Evolutionary conservation across 805 yeast species (phyloP).

Genomic region (Osmozyma mogii): DNA sequence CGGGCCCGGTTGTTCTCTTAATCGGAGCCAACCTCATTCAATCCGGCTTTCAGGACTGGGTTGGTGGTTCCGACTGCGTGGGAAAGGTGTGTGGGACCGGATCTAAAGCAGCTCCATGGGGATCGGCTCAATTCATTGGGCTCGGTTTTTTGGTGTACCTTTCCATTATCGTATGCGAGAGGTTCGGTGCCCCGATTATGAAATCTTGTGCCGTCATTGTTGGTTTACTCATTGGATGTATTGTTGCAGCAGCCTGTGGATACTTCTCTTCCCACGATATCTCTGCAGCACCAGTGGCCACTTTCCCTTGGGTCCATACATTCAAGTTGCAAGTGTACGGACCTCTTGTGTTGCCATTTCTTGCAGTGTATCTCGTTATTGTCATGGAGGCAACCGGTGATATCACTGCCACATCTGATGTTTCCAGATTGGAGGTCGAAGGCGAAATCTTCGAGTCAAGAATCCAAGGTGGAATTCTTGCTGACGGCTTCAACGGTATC

Average conservation of each 20-base stretch:
- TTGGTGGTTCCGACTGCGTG: slow-evolving; percentile 73
- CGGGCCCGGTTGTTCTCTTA: slow-evolving; percentile 86
- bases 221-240: slow-evolving; percentile 81
- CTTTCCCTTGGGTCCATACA: slow-evolving; percentile 84
- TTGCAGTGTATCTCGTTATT: slow-evolving; percentile 73
- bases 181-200: slow-evolving; percentile 92
- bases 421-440: slow-evolving; percentile 75
- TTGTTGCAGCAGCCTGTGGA: slow-evolving; percentile 86
- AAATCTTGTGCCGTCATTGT: slow-evolving; percentile 87
- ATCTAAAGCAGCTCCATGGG: too few relatives aligned
- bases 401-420: slow-evolving; percentile 90
- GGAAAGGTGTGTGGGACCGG: slow-evolving; percentile 13
- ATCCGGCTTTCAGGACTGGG: slow-evolving; percentile 77
- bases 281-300: slow-evolving; percentile 68
- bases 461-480: slow-evolving; percentile 87
- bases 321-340: slow-evolving; percentile 72
- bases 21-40: slow-evolving; percentile 67
- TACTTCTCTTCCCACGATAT: slow-evolving; percentile 58
- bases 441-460: slow-evolving; percentile 77
- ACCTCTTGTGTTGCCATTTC: slow-evolving; percentile 77
- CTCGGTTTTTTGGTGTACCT: slow-evolving; percentile 77
- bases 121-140: slow-evolving; percentile 81
- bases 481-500: slow-evolving; percentile 79
- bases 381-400: slow-evolving; percentile 96
- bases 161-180: slow-evolving; percentile 68